Conservation (phyloP, 106 monocot genomes). For the Narthecium ossifragum region DNA sequence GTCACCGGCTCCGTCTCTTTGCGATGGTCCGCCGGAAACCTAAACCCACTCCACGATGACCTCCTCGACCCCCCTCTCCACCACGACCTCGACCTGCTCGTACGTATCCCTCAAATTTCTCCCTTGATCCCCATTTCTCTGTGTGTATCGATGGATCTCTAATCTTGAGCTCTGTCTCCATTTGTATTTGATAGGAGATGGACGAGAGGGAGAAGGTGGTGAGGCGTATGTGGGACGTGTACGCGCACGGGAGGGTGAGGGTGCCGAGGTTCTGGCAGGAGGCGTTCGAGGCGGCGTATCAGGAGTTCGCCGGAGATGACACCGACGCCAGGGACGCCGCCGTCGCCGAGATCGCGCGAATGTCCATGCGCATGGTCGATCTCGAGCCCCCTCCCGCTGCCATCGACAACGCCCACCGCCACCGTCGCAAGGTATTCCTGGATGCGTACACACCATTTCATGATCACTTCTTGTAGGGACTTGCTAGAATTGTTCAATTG, state of each 20-base stretch:
- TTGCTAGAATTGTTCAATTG: too few species aligned
- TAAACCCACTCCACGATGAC: slow-evolving; percentile 30
- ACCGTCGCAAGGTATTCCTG: too few species aligned
- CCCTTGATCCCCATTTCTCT: neutral
- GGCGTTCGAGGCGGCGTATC: slow-evolving; percentile 91
- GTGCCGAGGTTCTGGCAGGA: slow-evolving; percentile 87
- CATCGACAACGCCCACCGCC: too few species aligned
- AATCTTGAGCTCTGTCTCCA: neutral
- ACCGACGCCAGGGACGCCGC: slow-evolving; percentile 38
- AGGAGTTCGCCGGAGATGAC: slow-evolving; percentile 74
- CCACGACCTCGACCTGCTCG: slow-evolving; percentile 75
- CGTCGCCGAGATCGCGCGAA: slow-evolving; percentile 71
- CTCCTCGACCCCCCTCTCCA: slow-evolving; percentile 28
- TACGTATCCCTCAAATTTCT: slow-evolving; percentile 6
- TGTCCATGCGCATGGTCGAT: slow-evolving; percentile 71
- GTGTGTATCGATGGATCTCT: neutral
- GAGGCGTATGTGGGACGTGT: slow-evolving; percentile 91
- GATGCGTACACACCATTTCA: too few species aligned
- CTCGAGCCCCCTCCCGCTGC: slow-evolving; percentile 32
- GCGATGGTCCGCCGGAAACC: slow-evolving; percentile 57
- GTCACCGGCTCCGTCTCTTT: slow-evolving; percentile 85
- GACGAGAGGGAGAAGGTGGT: slow-evolving; percentile 96
- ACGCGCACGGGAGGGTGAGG: slow-evolving; percentile 56
- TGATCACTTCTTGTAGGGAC: too few species aligned
- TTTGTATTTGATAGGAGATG: slow-evolving; percentile 71